A percentile compares a stretch with the other conserved stretches of the same genome.
Conservation (phyloP, 106 monocot genomes). For the Iris macrosiphon region DNA sequence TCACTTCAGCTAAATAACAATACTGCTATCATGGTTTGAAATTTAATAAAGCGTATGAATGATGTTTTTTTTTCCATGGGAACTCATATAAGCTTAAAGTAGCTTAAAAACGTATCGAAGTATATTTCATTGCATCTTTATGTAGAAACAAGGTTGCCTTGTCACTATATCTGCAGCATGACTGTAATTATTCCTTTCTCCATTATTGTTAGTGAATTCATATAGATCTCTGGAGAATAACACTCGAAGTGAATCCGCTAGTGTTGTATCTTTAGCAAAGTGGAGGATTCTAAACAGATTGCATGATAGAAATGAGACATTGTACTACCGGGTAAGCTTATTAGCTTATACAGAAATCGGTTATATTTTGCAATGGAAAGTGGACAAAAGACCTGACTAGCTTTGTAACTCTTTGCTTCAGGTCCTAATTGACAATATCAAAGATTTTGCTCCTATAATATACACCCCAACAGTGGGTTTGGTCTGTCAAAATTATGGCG, state of each 20-base stretch:
- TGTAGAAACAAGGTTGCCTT: background rate
- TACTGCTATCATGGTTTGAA: too few species aligned
- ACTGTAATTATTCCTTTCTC: background rate
- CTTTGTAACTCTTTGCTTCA: too few species aligned
- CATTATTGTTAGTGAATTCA: conserved; percentile 62
- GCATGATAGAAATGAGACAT: conserved; percentile 98
- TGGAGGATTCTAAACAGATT: conserved; percentile 98
- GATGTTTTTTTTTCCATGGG: too few species aligned
- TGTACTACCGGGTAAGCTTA: conserved; percentile 88
- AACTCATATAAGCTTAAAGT: too few species aligned
- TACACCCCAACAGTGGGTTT: conserved; percentile 99
- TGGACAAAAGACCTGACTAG: too few species aligned
- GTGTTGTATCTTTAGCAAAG: conserved; percentile 72
- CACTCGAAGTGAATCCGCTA: conserved; percentile 48
- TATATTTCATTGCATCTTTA: background rate
- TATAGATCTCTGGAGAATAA: conserved; percentile 87
- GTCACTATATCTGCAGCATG: background rate
- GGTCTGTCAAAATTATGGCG: conserved; percentile 98
- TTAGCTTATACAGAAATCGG: conserved; percentile 1
- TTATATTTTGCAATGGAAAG: too few species aligned
- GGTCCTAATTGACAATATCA: conserved; percentile 97
- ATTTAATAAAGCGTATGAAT: too few species aligned
- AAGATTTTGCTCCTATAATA: conserved; percentile 95
- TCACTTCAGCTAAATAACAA: too few species aligned
- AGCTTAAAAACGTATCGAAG: too few species aligned